Evolutionary conservation across 2,329 filamentous ascomycete genomes (phyloP), one percentile per base, ranked within the genome.

Genomic region (Hansfordia pulvinata): DNA sequence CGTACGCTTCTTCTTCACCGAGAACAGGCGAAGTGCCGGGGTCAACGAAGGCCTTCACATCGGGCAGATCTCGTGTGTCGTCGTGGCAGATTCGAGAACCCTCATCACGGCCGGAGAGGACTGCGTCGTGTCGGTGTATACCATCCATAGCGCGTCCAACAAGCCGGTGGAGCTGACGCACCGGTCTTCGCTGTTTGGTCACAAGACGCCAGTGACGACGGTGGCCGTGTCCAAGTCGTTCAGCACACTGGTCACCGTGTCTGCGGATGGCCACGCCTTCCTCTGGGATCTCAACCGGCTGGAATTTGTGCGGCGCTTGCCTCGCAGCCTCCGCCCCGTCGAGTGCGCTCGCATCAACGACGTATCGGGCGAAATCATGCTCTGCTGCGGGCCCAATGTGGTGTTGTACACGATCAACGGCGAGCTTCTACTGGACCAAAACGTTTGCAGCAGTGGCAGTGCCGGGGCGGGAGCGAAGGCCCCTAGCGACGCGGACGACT

Each of bases 271-370:
- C 1, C 75, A 82, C 20, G 75, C 86, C 8, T 75, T 93, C 42
- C 61, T 96, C 4, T 98, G 90, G 90, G 90, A 96, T 48, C 64
- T 98, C 4, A 98, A 96, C 49, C 73, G 83, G 10, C 69, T 85
- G 9, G 80, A 84, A 27, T 93, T 93, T 42, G 76, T 96, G 5
- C 72, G 84, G 23, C 78, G 74, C 49, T 60, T 88, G 13, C 73
- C 73, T 0, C n/a, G n/a, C n/a, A 50, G 62, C 10, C 60, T 62
- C 3, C 62, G 69, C 4, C 53, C 62, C 1, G 58, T 70, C 2
- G 71, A 92, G 52, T 88, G 81, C 38, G 83, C 84, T 1, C 66
- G 69, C 8, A 85, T 98, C 50, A 93, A 93, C 46, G 86, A 93
- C 43, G 75, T 88, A 2, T 85, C 80, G 0, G 90, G 90, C 8